These are phyloP conservation scores for Aspergillus incahuasiensis DNA, from an alignment of 495 filamentous ascomycete species.

Conservation along the genomic window DNA sequence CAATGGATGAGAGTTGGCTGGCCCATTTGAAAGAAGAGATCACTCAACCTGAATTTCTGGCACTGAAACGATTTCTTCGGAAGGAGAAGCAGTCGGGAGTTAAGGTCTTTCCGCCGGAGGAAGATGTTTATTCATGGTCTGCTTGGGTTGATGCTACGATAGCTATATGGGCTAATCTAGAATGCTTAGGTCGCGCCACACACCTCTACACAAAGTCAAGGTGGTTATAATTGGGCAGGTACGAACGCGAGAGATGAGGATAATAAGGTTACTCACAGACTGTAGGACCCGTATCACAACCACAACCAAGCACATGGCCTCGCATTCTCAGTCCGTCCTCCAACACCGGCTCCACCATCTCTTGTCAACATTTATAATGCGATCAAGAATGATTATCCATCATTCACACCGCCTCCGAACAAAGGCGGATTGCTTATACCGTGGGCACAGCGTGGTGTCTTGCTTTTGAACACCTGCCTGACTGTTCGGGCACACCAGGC, in stretches of 20 bases:
- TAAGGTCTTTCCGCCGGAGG: constrained; percentile 76
- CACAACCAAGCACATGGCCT: constrained; percentile 93
- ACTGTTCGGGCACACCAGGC: constrained; percentile 86
- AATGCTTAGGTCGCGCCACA: constrained; percentile 71
- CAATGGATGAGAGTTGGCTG: constrained; percentile 86
- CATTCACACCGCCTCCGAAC: constrained; percentile 68
- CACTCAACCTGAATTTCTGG: constrained; percentile 68
- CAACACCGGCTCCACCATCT: constrained; percentile 80
- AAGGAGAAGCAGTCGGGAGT: constrained; percentile 66
- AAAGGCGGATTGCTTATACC: constrained; percentile 77
- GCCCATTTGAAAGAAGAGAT: constrained; percentile 81
- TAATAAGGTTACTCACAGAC: background rate
- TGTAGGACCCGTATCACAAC: constrained; percentile 86
- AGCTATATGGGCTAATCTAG: background rate
- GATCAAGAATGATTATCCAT: constrained; percentile 81
- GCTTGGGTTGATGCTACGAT: background rate
- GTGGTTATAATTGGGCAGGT: constrained; percentile 81
- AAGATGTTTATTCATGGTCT: constrained; percentile 95
- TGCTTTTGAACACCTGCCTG: constrained; percentile 88
- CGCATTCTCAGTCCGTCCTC: constrained; percentile 87
- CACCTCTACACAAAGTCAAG: constrained; percentile 80
- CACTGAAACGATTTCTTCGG: constrained; percentile 82
- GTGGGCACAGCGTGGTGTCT: constrained; percentile 88
- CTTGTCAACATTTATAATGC: constrained; percentile 87
- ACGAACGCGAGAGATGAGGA: background rate